phyloP scores from a whole-genome alignment of 2,329 filamentous ascomycete species.

The Hymenoscyphus salicellus region DNA sequence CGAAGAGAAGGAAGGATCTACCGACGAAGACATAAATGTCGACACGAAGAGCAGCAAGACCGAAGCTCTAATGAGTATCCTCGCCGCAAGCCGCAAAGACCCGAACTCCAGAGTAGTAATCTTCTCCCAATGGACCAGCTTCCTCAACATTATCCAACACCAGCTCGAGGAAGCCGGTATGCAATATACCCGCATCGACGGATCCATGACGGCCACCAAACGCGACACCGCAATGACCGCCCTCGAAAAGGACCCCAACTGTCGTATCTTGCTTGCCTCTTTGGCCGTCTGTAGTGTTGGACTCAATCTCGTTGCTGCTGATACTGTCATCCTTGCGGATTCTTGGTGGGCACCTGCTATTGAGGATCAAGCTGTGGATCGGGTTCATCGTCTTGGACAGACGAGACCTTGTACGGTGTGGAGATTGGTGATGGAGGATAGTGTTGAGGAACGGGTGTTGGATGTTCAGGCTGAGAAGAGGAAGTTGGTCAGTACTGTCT shows the following conservation, averaged over 20 bases:
- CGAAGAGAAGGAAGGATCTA: constrained; percentile 46
- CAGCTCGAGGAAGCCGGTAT: constrained; percentile 61
- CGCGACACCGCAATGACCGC: constrained; percentile 70
- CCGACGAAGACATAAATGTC: constrained; percentile 54
- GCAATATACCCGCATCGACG: constrained; percentile 71
- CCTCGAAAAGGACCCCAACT: constrained; percentile 64
- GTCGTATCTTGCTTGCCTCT: constrained; percentile 76
- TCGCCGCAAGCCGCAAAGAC: constrained; percentile 66
- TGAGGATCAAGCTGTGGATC: constrained; percentile 86
- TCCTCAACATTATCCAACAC: constrained; percentile 67
- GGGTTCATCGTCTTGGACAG: constrained; percentile 83
- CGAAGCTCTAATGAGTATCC: constrained; percentile 71
- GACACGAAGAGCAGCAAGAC: constrained; percentile 77
- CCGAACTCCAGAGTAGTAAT: constrained; percentile 66
- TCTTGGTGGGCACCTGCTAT: constrained; percentile 93
- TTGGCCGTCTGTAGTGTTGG: constrained; percentile 81
- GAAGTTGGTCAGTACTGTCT: constrained; percentile 72
- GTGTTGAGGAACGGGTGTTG: constrained; percentile 77
- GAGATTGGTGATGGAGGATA: constrained; percentile 75
- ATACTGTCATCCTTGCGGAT: constrained; percentile 80
- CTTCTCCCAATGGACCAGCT: constrained; percentile 76
- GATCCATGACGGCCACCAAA: constrained; percentile 66
- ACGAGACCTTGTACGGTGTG: constrained; percentile 75
- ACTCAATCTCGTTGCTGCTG: constrained; percentile 79
- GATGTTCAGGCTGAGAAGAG: constrained; percentile 77